These are phyloP conservation scores for Scutellaria baicalensis DNA, from an alignment of 257 asterid species.

Conservation along the genomic window DNA sequence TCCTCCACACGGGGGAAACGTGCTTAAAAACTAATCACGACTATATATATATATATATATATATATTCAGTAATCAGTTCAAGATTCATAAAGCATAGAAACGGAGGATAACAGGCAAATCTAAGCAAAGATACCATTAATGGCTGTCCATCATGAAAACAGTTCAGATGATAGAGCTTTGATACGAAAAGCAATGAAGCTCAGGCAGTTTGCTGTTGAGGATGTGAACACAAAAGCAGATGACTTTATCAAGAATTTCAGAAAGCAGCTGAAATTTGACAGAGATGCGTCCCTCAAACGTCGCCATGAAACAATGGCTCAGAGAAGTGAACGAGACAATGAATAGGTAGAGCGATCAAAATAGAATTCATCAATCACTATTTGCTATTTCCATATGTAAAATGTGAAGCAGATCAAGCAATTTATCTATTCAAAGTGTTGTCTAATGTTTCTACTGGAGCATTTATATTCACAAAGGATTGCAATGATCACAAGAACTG, in stretches of 20 bases:
- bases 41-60: constrained; percentile 4
- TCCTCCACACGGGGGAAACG: constrained; percentile 17
- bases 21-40: neutral
- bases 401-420: neutral
- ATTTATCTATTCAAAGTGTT: neutral
- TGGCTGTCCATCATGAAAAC: constrained; percentile 15
- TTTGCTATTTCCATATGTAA: no score
- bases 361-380: no score
- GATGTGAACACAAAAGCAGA: constrained; percentile 37
- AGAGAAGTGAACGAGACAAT: neutral
- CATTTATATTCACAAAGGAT: constrained; percentile 37
- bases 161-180: neutral
- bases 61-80: neutral
- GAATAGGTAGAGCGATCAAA: neutral
- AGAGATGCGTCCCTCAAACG: constrained; percentile 29
- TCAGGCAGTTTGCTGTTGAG: neutral
- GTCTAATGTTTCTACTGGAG: constrained; percentile 16
- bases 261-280: constrained; percentile 35
- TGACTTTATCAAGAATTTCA: constrained; percentile 36
- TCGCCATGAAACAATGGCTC: constrained; percentile 18
- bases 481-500: constrained; percentile 17
- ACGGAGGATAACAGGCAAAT: neutral
- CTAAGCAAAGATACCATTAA: neutral
- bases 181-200: neutral
- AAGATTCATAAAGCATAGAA: neutral